Base-by-base conservation (phyloP, 192 early-diverging fungal genomes). In the Coemansia guatemalensis region DNA sequence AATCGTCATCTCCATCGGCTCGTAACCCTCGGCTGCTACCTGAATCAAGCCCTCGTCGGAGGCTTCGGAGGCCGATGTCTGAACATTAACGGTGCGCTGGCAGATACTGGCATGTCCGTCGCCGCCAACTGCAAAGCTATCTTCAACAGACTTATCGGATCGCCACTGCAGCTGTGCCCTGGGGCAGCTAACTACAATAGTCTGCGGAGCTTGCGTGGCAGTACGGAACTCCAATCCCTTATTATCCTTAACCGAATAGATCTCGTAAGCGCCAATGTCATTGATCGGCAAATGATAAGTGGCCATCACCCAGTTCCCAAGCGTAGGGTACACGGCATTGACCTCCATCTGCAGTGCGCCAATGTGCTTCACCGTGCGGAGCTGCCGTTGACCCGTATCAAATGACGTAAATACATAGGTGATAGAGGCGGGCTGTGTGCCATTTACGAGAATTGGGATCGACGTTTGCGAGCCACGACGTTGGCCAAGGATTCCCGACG, bases 401-500 rank as follows among this genome's bases (percentile, higher is more conserved):
- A 82, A 77, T 3, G 74, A 68, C 1, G 74, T 76, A 57, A 65
- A 62, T 22, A 68, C 65, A 41, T 77, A 82, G 4, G 56, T 56
- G 25, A 82, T 77, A 5, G 80, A 58, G 3, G 64, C 68, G 4
- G 80, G 80, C 1, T 55, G 67, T 0, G 80, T 82, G 11, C 80
- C 80, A 22, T 82, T 82, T 27, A 82, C 64, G 53, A 82, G 60
- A 21, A 82, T 56, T 23, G 80, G 80, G 8, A 82, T 73, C 9
- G 56, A 18, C 18, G 59, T 33, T 32, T 72, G 62, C 44, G 65
- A 49, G 14, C 27, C 51, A 35, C 41, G 58, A 21, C 47, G 26
- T 24, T 48, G 53, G 14, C 68, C 55, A 30, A 74, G 22, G 22
- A 67, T 25, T n/a, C 61, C 63, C 22, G 59, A 56, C 14, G 65